Percentiles rank a stretch among this genome's conserved stretches.
These are phyloP conservation scores for Powellomyces hirtus DNA, from an alignment of 192 early-diverging fungal genomes.

Conservation along the genomic window DNA sequence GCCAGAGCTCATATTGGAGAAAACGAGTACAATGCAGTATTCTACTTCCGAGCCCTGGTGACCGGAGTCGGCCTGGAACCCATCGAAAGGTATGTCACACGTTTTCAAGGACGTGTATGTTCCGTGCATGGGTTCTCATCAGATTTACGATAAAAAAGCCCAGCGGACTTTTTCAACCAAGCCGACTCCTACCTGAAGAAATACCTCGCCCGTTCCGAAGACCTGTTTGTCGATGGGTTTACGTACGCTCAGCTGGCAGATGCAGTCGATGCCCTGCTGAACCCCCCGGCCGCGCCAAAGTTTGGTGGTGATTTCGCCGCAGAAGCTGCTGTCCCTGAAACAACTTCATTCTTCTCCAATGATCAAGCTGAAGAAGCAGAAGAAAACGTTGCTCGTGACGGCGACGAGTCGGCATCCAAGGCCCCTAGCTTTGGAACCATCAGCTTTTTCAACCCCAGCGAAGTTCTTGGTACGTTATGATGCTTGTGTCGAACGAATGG, in stretches of 20 bases:
- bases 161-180: conserved; percentile 3
- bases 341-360: not conserved
- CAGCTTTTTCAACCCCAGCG: conserved; percentile 33
- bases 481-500: conserved; percentile 7
- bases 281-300: conserved; percentile 31
- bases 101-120: not conserved
- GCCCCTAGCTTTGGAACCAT: not conserved
- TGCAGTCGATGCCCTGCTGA: conserved; percentile 18
- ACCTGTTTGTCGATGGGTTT: conserved; percentile 19
- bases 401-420: not conserved
- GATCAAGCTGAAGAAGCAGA: not conserved
- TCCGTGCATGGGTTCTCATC: not conserved
- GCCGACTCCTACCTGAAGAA: conserved; percentile 24
- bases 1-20: conserved; percentile 3
- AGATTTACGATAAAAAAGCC: conserved; percentile 1
- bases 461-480: conserved; percentile 18
- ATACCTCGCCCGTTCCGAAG: conserved; percentile 12
- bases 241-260: conserved; percentile 29
- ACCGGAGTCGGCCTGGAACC: conserved; percentile 18
- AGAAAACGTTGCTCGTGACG: not conserved
- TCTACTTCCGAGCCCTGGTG: conserved; percentile 14
- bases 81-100: conserved; percentile 8
- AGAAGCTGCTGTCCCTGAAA: not conserved
- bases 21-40: conserved; percentile 25
- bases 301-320: conserved; percentile 14